Evolutionary conservation across 495 filamentous ascomycete species (phyloP).

Genomic region (Aspergillus campestris): DNA sequence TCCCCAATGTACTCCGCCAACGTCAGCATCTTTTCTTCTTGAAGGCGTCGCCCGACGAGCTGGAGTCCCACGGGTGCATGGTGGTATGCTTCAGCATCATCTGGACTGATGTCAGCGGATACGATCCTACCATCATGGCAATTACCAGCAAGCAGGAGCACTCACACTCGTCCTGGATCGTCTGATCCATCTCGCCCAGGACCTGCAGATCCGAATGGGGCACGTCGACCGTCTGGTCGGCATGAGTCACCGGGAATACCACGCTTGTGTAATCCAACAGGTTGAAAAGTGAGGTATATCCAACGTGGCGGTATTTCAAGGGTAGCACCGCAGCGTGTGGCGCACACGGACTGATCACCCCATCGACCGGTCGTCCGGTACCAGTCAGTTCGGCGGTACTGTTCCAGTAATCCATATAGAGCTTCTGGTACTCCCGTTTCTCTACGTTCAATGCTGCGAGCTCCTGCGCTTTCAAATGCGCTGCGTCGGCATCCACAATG

Average conservation of each 20-base stretch:
- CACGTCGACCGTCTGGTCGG: conserved; percentile 45
- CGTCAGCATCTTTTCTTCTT: conserved; percentile 46
- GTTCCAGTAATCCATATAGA: conserved; percentile 66
- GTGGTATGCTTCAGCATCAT: conserved; percentile 45
- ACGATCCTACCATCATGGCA: too few relatives aligned
- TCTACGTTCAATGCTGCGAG: conserved; percentile 48
- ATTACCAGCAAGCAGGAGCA: conserved; percentile 5
- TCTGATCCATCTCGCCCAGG: conserved; percentile 32
- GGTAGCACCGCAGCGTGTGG: conserved; percentile 43
- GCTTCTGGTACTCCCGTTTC: conserved; percentile 52
- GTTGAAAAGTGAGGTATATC: conserved; percentile 47
- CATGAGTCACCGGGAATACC: conserved; percentile 49
- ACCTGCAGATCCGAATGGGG: conserved; percentile 25
- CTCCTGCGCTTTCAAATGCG: conserved; percentile 32
- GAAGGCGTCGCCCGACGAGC: conserved; percentile 39
- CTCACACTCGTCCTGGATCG: conserved; percentile 45
- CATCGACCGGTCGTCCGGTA: conserved; percentile 51
- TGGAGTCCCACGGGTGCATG: conserved; percentile 48
- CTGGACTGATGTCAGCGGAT: conserved; percentile 15
- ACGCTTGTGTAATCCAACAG: conserved; percentile 50
- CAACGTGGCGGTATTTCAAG: conserved; percentile 37
- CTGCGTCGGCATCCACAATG: conserved; percentile 10
- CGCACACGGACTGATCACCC: conserved; percentile 39
- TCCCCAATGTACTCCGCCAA: conserved; percentile 30
- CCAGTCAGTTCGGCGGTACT: conserved; percentile 43